Conservation (phyloP, 805 yeast species). For the Kodamaea kakaduensis region DNA sequence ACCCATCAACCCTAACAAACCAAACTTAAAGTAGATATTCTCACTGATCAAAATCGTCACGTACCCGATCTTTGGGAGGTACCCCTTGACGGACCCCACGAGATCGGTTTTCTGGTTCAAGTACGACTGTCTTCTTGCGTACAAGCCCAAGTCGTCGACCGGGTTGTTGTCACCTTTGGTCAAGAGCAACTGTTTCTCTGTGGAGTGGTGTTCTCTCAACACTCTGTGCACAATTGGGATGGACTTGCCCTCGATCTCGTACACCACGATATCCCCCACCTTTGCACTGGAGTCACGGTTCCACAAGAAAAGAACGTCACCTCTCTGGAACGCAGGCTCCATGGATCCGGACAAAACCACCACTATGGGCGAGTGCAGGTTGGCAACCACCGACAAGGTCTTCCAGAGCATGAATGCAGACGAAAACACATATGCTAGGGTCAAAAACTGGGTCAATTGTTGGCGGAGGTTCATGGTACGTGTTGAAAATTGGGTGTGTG, state of each 20-base stretch:
- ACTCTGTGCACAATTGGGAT: conserved; percentile 98
- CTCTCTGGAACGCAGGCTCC: conserved; percentile 99
- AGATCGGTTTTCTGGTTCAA: conserved; percentile 74
- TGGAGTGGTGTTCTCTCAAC: conserved; percentile 70
- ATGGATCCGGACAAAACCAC: conserved; percentile 97
- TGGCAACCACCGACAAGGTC: conserved; percentile 66
- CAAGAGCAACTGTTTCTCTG: conserved; percentile 61
- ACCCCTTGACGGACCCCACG: conserved; percentile 89
- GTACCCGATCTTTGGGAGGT: conserved; percentile 86
- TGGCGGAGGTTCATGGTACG: conserved; percentile 52
- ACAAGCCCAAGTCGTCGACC: conserved; percentile 82
- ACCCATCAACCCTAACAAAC: conserved; percentile 70
- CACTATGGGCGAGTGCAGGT: conserved; percentile 89
- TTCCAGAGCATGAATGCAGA: conserved; percentile 94
- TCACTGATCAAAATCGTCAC: conserved; percentile 89
- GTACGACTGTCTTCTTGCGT: conserved; percentile 71
- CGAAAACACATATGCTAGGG: conserved; percentile 73
- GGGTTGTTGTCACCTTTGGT: conserved; percentile 98
- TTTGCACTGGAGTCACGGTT: conserved; percentile 63
- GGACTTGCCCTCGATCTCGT: conserved; percentile 69
- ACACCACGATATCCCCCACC: conserved; percentile 94
- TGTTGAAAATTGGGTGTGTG: conserved; percentile 7
- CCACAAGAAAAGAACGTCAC: conserved; percentile 90
- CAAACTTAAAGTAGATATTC: conserved; percentile 75
- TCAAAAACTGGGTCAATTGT: conserved; percentile 62